These are phyloP conservation scores for Herpetospermum pedunculosum DNA, from an alignment of 306 rosid species.

Conservation along the genomic window DNA sequence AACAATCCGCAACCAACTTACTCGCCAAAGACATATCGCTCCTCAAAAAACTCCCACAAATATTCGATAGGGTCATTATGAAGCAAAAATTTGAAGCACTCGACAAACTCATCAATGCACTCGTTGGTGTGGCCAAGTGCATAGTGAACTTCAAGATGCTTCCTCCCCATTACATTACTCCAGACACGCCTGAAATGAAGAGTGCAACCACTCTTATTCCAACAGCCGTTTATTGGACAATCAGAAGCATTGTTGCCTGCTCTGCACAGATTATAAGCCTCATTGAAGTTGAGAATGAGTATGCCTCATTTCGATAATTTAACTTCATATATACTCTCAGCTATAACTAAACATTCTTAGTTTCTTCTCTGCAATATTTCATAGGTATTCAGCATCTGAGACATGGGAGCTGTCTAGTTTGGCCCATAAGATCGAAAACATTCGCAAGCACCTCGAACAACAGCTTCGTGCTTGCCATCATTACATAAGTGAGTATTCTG, in stretches of 20 bases:
- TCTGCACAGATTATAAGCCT: constrained; percentile 33
- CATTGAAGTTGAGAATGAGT: constrained; percentile 29
- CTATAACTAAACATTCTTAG: not conserved
- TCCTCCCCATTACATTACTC: constrained; percentile 20
- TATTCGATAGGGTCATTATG: constrained; percentile 20
- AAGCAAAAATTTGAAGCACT: constrained; percentile 34
- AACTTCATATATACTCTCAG: not conserved
- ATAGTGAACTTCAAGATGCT: constrained; percentile 28
- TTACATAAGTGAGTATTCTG: constrained; percentile 14
- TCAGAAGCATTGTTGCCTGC: constrained; percentile 35
- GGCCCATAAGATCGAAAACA: constrained; percentile 43
- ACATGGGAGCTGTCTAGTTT: constrained; percentile 66
- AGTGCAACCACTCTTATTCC: constrained; percentile 25
- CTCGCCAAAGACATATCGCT: constrained; percentile 42
- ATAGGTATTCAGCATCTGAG: constrained; percentile 38
- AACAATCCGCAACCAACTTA: constrained; percentile 19
- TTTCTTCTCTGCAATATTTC: not conserved
- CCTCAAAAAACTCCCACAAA: constrained; percentile 35
- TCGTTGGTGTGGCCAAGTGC: constrained; percentile 31
- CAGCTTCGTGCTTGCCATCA: constrained; percentile 30
- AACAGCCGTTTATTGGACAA: constrained; percentile 49
- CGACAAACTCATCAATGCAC: constrained; percentile 31
- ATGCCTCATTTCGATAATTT: constrained; percentile 3
- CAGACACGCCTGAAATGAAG: constrained; percentile 28
- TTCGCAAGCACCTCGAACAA: constrained; percentile 36